Conservation (phyloP, 306 rosid genomes). For the Leucaena leucocephala region DNA sequence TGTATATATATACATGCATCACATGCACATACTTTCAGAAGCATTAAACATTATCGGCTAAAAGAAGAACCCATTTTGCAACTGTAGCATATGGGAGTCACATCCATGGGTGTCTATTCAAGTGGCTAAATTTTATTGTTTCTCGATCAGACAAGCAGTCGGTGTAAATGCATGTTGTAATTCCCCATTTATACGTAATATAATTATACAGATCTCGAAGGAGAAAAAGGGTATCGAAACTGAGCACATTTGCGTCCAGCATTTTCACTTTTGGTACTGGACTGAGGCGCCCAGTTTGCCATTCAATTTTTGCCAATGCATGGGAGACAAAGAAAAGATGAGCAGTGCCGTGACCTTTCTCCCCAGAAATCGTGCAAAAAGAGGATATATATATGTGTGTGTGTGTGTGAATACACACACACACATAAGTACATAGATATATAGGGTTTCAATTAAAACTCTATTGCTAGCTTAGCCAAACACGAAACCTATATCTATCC, state of each 20-base stretch:
- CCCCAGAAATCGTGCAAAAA: constrained; percentile 38
- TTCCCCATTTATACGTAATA: constrained; percentile 46
- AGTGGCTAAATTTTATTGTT: constrained; percentile 49
- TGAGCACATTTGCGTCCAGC: background rate
- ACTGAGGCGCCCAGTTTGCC: constrained; percentile 31
- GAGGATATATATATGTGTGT: background rate
- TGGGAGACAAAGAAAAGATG: constrained; percentile 46
- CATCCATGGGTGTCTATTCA: constrained; percentile 64
- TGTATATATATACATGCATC: constrained; percentile 39
- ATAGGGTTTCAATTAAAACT: constrained; percentile 30
- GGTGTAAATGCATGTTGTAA: constrained; percentile 50
- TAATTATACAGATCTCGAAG: constrained; percentile 15
- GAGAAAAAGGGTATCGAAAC: constrained; percentile 34
- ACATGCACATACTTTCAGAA: constrained; percentile 57
- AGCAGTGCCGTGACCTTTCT: constrained; percentile 36
- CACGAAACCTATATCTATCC: constrained; percentile 72
- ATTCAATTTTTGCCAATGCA: constrained; percentile 40
- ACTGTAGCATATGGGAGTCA: constrained; percentile 50
- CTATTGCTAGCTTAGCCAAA: constrained; percentile 47
- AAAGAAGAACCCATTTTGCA: constrained; percentile 35
- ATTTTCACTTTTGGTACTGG: constrained; percentile 23
- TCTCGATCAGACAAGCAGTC: constrained; percentile 58
- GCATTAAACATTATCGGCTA: constrained; percentile 52
- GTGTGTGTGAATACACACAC: background rate
- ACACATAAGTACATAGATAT: background rate